phyloP scores from a whole-genome alignment of 441 rosid genomes.

The Gossypium gossypioides region DNA sequence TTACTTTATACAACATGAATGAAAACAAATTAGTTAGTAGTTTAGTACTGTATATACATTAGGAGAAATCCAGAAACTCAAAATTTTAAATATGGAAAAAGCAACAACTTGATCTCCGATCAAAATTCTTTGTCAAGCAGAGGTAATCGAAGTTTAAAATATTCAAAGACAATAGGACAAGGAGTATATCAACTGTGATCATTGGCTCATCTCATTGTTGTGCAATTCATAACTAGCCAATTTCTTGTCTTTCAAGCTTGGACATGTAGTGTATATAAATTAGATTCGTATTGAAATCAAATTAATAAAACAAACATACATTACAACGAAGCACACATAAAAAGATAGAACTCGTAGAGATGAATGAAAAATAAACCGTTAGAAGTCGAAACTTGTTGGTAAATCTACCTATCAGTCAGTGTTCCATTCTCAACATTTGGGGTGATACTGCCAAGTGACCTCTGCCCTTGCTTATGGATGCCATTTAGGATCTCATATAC shows the following conservation, averaged over 20 bases:
- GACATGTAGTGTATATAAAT: background rate
- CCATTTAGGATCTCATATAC: conserved; percentile 28
- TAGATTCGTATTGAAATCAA: background rate
- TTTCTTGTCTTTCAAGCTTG: conserved; percentile 3
- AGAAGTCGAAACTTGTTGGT: background rate
- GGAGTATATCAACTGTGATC: background rate
- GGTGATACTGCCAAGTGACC: conserved; percentile 21
- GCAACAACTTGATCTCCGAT: background rate
- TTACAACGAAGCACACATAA: background rate
- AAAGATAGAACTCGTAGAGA: background rate
- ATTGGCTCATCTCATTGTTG: background rate
- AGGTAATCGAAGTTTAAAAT: background rate
- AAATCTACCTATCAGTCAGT: conserved; percentile 44
- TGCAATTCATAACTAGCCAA: background rate
- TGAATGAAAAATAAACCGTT: background rate
- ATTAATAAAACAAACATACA: background rate
- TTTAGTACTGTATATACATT: background rate
- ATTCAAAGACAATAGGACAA: background rate
- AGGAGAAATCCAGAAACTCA: background rate
- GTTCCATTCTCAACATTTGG: conserved; percentile 31
- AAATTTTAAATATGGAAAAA: background rate
- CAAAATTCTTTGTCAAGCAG: background rate
- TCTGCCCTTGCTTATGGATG: conserved; percentile 32
- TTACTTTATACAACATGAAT: background rate
- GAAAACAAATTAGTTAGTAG: background rate